These are phyloP conservation scores for Monosporascus sp. DNA, from an alignment of 2,329 filamentous ascomycete genomes.

Conservation along the genomic window DNA sequence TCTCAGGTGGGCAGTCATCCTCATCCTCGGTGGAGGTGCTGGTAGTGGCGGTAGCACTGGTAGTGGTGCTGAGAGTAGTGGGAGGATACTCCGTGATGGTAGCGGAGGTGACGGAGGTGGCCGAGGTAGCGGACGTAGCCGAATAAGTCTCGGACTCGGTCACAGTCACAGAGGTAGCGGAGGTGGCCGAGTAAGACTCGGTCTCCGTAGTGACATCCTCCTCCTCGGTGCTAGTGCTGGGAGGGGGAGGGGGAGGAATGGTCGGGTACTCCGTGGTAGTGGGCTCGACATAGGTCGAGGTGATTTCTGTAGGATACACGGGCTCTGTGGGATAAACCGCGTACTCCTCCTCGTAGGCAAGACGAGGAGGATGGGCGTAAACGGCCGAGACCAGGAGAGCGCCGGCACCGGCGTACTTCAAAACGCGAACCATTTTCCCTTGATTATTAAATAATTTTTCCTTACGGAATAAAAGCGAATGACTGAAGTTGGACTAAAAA, in stretches of 20 bases:
- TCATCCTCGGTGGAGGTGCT: not conserved
- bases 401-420: constrained; percentile 26
- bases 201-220: not conserved
- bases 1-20: constrained; percentile 13
- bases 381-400: constrained; percentile 24
- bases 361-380: constrained; percentile 10
- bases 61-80: not conserved
- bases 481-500: constrained; percentile 23
- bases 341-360: constrained; percentile 6
- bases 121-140: not conserved
- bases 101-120: not conserved
- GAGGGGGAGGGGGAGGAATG: not conserved
- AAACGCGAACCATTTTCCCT: constrained; percentile 22
- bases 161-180: not conserved
- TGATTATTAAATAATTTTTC: constrained; percentile 11
- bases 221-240: too few relatives aligned
- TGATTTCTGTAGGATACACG: not conserved
- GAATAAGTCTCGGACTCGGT: not conserved
- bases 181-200: not conserved
- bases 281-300: not conserved
- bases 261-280: not conserved
- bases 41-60: not conserved
- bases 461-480: constrained; percentile 17
- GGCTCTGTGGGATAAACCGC: not conserved
- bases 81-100: not conserved